Percentiles rank a stretch among this genome's conserved stretches.
phyloP scores from a whole-genome alignment of 305 asterid species.

The Petunia hybrid region DNA sequence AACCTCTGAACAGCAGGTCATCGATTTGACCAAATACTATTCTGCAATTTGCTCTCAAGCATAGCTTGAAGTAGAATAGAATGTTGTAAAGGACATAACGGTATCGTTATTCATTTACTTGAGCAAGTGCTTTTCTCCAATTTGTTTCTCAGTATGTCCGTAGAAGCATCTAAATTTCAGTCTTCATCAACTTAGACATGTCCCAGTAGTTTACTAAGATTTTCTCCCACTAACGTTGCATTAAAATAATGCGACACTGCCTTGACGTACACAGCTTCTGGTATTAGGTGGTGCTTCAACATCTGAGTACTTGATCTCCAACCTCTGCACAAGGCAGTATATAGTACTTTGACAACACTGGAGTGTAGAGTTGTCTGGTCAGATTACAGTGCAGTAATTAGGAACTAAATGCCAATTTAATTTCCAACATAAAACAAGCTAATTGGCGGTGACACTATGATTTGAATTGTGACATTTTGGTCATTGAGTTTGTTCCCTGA shows the following conservation, averaged over 20 bases:
- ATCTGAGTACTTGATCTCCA: too few relatives aligned
- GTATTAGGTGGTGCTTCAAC: background rate
- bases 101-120: background rate
- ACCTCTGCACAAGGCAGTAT: too few relatives aligned
- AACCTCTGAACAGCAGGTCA: slow-evolving; percentile 40
- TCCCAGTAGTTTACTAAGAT: background rate
- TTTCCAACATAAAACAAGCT: background rate
- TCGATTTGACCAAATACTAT: background rate
- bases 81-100: background rate
- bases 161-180: background rate
- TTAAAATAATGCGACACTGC: background rate
- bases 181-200: slow-evolving; percentile 17
- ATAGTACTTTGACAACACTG: background rate
- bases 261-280: background rate
- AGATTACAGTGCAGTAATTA: background rate
- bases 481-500: background rate
- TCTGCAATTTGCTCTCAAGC: background rate
- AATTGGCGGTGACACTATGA: background rate
- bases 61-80: background rate
- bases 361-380: background rate
- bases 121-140: too few relatives aligned
- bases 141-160: background rate
- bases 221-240: background rate
- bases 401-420: background rate
- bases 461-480: background rate